Evolutionary conservation across 2,329 filamentous ascomycete species (phyloP).

Genomic region (Coniosporium tulheliwenetii): DNA sequence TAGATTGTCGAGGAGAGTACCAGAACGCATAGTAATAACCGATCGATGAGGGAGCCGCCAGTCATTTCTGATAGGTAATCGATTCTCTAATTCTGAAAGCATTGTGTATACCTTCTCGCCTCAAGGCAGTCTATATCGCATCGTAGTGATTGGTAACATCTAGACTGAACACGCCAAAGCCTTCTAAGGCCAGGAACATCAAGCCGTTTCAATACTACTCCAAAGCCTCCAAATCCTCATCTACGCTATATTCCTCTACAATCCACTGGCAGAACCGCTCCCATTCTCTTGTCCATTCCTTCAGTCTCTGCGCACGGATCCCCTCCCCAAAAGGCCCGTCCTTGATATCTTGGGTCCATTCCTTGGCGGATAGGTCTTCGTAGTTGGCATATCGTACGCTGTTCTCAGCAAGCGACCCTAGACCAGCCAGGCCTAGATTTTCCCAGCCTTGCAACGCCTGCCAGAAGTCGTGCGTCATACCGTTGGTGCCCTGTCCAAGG

Average conservation of each 20-base stretch:
- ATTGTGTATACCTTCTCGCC: no score
- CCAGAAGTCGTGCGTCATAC: constrained; percentile 89
- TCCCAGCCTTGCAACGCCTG: constrained; percentile 84
- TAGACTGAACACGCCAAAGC: no score
- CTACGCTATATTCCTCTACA: constrained; percentile 26
- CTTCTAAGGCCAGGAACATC: no score
- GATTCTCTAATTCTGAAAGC: no score
- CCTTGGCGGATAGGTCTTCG: constrained; percentile 56
- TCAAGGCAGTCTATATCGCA: no score
- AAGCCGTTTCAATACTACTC: no score
- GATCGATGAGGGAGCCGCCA: no score
- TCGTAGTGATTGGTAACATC: no score
- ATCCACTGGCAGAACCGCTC: constrained; percentile 88
- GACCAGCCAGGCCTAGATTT: constrained; percentile 72
- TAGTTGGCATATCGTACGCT: constrained; percentile 82
- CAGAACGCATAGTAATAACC: no score
- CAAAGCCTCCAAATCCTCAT: no score
- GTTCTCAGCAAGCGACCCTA: constrained; percentile 82
- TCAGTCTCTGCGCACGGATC: constrained; percentile 54
- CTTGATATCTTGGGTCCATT: constrained; percentile 59
- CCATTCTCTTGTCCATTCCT: constrained; percentile 68
- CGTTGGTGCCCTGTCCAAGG: constrained; percentile 65
- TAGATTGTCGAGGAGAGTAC: no score
- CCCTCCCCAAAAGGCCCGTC: constrained; percentile 58
- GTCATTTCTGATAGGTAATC: no score